Base-by-base conservation (phyloP, 148 eudicot genomes). In the Beta vulgaris region DNA sequence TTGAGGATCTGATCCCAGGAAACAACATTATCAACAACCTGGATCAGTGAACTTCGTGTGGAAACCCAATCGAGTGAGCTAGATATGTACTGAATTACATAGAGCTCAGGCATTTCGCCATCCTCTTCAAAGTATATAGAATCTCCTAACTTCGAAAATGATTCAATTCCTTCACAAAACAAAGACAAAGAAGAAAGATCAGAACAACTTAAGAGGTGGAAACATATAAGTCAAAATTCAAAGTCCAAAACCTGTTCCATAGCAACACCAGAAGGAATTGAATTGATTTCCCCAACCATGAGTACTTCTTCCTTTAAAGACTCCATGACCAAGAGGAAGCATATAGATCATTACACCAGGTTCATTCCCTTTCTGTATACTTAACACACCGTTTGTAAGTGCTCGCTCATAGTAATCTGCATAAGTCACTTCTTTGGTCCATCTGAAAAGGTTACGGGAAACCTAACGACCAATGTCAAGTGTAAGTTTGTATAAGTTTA, bases 321-420 rank as follows among this genome's bases (percentile, higher is more conserved):
- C 86, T 35, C 97, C 99, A 49, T 83, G 96, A 25, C 83, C 91
- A 40, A 83, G 76, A 44, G 99, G 99, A 80, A 90, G 96, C 96
- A 92, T 89, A 77, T 95, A 95, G 68, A 95, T 90, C 99, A 95
- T 95, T 19, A 88, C 84, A 64, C 99, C 99, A 6, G 97, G 97
- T 36, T 90, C 90, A 14, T 29, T 86, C 61, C 97, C 92, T 79
- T 90, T 86, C 82, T 95, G 99, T 81, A 90, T 91, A 77, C 97
- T 79, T 39, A 92, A 76, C 16, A 95, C 92, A 79, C 96, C 97
- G 73, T 95, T 95, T 28, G 94, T 90, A 68, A 92, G 81, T 57
- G 96, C 92, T 32, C 96, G 87, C 77, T 95, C 99, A 43, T 95
- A 95, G 74, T 90, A 89, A 77, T 95, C 97, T 64, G 99, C 99